Base-by-base conservation (phyloP, 495 filamentous ascomycete genomes). In the Sordaria brevicollis region DNA sequence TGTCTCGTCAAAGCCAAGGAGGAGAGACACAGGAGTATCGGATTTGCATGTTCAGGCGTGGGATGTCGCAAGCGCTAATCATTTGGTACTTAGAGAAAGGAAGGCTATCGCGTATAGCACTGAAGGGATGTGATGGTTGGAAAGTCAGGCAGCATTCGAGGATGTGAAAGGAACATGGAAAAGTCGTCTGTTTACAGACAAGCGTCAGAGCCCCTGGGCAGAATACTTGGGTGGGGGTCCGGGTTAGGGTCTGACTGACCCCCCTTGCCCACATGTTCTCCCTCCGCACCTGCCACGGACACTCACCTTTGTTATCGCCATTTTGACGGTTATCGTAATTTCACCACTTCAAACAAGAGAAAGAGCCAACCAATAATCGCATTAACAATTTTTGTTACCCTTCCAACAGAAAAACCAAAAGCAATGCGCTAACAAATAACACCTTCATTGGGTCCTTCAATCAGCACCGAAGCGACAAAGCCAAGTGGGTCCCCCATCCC, bases 331-430 rank as follows among this genome's bases (percentile, higher is more conserved):
- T 57, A 57, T 31, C 25, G 5, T 13, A 31, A 15, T 57, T 5
- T 1, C 25, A 31, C 1, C 4, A 57, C 6, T 13, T 13, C 1
- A 0, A 0, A 3, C 13, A 2, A 2, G 4, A 31, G 4, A 3
- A 15, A 5, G 11, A 1, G 29, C 0, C 11, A 29, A 11, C 25
- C 41, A 25, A 49, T 17, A 1, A 8, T 8, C 0, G 19, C 7
- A 2, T 11, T 15, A 21, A 19, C 10, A 54, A 7, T 54, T 29
- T 29, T 2, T n/a, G 4, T 54, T 0, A 1, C 4, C 1, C 25
- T 29, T 57, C 6, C 1, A 5, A 1, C 21, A 0, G 4, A 11
- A 5, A 10, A 25, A 25, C 0, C 4, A n/a, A 25, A 11, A 5
- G 8, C 2, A 25, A 13, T 3, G 5, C 5, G 0, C 21, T 57